A percentile compares a stretch with the other conserved stretches of the same genome.
Conservation (phyloP, 208 protist genomes). For the Trypanosoma vivax region DNA sequence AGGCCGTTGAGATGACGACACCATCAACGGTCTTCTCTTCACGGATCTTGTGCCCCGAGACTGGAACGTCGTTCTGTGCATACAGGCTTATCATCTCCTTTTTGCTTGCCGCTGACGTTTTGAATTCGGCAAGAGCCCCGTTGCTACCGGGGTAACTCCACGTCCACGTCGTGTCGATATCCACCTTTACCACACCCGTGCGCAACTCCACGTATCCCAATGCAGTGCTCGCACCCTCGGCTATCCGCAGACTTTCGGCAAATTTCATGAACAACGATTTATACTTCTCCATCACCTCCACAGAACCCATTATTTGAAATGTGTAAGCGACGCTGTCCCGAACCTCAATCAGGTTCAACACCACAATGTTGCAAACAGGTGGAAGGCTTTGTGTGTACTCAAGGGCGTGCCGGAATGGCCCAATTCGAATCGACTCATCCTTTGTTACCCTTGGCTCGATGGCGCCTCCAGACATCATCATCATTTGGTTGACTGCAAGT, state of each 20-base stretch:
- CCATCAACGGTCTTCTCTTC: slow-evolving; percentile 41
- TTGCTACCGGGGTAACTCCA: slow-evolving; percentile 26
- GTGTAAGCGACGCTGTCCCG: slow-evolving; percentile 65
- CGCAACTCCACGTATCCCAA: slow-evolving; percentile 44
- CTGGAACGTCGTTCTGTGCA: slow-evolving; percentile 25
- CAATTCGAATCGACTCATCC: slow-evolving; percentile 32
- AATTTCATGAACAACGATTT: slow-evolving; percentile 58
- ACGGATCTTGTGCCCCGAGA: slow-evolving; percentile 26
- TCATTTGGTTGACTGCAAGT: slow-evolving; percentile 67
- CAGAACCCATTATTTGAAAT: slow-evolving; percentile 76
- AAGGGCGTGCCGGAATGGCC: slow-evolving; percentile 54
- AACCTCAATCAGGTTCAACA: slow-evolving; percentile 69
- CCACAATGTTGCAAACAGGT: slow-evolving; percentile 52
- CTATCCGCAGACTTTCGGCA: slow-evolving; percentile 37
- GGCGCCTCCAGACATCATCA: slow-evolving; percentile 73
- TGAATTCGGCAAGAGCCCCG: slow-evolving; percentile 30
- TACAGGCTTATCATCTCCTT: slow-evolving; percentile 57
- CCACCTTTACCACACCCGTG: slow-evolving; percentile 34
- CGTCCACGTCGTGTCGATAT: slow-evolving; percentile 55
- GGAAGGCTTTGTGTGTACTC: slow-evolving; percentile 61
- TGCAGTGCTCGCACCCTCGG: slow-evolving; percentile 22
- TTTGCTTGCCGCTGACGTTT: slow-evolving; percentile 44
- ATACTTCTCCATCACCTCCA: slow-evolving; percentile 51
- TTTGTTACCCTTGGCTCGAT: slow-evolving; percentile 56
- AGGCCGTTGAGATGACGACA: slow-evolving; percentile 35